A percentile compares a stretch with the other conserved stretches of the same genome.
phyloP scores from a whole-genome alignment of 108 stramenopile species.

The Nitzschia palea region DNA sequence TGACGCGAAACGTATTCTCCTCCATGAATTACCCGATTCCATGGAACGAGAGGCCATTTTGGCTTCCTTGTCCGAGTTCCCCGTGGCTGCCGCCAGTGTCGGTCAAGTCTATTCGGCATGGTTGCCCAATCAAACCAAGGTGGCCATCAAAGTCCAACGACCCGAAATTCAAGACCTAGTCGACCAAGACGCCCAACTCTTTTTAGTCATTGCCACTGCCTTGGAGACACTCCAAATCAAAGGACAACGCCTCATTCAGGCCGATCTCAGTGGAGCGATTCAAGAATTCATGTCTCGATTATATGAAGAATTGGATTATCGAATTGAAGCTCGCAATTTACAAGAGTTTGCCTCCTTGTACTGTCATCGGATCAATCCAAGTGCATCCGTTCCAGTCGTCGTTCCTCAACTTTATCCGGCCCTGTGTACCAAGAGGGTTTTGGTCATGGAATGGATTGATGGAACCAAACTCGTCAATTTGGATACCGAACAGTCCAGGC shows the following conservation, averaged over 20 bases:
- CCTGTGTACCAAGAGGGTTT: slow-evolving; percentile 73
- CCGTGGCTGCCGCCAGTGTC: slow-evolving; percentile 47
- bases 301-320: slow-evolving; percentile 89
- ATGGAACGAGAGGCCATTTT: slow-evolving; percentile 9
- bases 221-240: slow-evolving; percentile 51
- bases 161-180: slow-evolving; percentile 56
- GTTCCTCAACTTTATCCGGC: slow-evolving; percentile 82
- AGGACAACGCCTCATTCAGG: slow-evolving; percentile 44
- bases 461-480: slow-evolving; percentile 65
- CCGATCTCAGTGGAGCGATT: slow-evolving; percentile 50
- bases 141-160: slow-evolving; percentile 74
- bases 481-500: slow-evolving; percentile 14
- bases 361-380: slow-evolving; percentile 41
- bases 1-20: slow-evolving; percentile 53
- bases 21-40: not conserved
- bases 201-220: slow-evolving; percentile 41
- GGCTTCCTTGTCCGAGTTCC: slow-evolving; percentile 23
- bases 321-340: slow-evolving; percentile 85
- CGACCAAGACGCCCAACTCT: slow-evolving; percentile 48
- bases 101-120: slow-evolving; percentile 45
- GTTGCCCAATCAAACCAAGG: slow-evolving; percentile 32
- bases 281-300: slow-evolving; percentile 74
- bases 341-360: slow-evolving; percentile 55
- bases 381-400: slow-evolving; percentile 45
- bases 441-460: slow-evolving; percentile 96